Base-by-base conservation (phyloP, 768 basidiomycete genomes). In the Fistulinella prunicolor region DNA sequence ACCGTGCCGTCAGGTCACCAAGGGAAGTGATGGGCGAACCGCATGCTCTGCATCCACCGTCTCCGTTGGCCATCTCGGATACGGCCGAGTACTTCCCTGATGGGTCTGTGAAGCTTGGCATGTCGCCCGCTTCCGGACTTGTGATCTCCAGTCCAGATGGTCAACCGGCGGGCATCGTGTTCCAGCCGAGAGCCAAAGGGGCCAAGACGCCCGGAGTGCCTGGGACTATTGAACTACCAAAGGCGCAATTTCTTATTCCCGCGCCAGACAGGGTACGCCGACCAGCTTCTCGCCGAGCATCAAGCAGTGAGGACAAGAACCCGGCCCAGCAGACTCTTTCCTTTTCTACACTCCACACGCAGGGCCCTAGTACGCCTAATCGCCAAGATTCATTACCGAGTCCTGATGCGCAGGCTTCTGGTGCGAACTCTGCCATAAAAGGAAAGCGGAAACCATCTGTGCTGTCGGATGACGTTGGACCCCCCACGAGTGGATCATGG, bases 111-210 rank as follows among this genome's bases (percentile, higher is more conserved):
- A 83, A 82, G 52, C 74, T 91, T 6, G 89, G 89, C 3, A 72
- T 79, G 3, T 85, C 89, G 0, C 84, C 88, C 4, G 85, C 88
- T 6, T 89, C 90, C 10, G 94, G 94, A 0, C 76, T 95, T 7
- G 79, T 97, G 42, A 87, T 98, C 30, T 89, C 94, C 56, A 90
- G 86, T 60, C 91, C 93, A 2, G 93, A 95, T 64, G 95, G 95
- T 0, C 84, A 92, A 56, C 89, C 92, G 3, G 79, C 90, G n/a
- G 95, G 94, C 10, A 94, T 99, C 48, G 90, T 94, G 72, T 99
- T 98, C 69, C 88, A 94, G 53, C 95, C 94, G 2, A 75, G 78
- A 24, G 70, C 66, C 53, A 54, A 80, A 70, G 64, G 73, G 54
- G 12, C 64, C 60, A 68, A 56, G 50, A 45, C 56, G 9, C 59